Conservation (phyloP, 805 yeast genomes). For the Pichia cephalocereana region DNA sequence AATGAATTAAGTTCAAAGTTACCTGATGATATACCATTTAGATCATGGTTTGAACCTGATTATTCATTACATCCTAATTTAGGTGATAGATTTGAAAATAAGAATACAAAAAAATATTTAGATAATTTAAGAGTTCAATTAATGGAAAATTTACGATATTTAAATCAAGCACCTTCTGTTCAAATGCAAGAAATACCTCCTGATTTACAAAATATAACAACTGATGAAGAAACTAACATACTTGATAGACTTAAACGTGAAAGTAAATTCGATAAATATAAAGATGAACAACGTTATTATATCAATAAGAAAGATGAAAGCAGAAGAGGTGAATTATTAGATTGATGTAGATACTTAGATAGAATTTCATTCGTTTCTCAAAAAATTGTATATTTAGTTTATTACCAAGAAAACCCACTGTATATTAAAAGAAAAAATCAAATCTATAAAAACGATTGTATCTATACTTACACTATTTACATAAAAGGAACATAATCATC, state of each 20-base stretch:
- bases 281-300: conserved; percentile 30
- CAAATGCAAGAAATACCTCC: conserved; percentile 90
- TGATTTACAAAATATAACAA: conserved; percentile 32
- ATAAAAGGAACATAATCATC: conserved; percentile 29
- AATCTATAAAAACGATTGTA: too few relatives aligned
- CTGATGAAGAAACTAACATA: conserved; percentile 35
- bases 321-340: conserved; percentile 27
- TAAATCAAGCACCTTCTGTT: conserved; percentile 92
- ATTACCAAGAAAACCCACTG: not conserved
- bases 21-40: conserved; percentile 68
- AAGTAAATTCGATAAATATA: conserved; percentile 24
- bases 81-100: conserved; percentile 77
- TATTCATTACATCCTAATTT: conserved; percentile 76
- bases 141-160: conserved; percentile 68
- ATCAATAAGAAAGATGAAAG: conserved; percentile 31
- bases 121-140: conserved; percentile 70
- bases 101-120: conserved; percentile 71
- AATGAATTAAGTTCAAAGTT: conserved; percentile 66
- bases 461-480: not conserved
- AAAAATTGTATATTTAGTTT: not conserved
- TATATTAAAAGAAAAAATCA: too few relatives aligned
- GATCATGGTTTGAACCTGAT: conserved; percentile 85
- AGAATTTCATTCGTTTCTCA: too few relatives aligned
- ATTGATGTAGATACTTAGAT: not conserved
- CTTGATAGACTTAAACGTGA: conserved; percentile 28